Evolutionary conservation across 768 basidiomycete genomes (phyloP).

Genomic region (Mrakia gelida): DNA sequence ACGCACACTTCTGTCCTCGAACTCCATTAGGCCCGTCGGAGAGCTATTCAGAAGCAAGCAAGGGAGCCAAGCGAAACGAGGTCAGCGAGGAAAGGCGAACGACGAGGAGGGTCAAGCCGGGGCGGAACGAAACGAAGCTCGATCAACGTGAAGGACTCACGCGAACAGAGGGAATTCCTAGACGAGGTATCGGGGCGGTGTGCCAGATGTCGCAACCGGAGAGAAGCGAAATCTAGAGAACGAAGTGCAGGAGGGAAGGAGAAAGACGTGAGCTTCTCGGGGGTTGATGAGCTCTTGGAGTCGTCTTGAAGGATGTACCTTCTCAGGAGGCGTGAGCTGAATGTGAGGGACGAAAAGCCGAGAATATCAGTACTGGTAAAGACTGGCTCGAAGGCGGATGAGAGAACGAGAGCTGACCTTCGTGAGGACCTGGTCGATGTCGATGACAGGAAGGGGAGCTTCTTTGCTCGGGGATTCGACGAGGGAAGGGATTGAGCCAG

Average conservation of each 20-base stretch:
- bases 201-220: conserved; percentile 50
- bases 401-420: background rate
- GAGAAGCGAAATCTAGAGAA: background rate
- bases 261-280: conserved; percentile 54
- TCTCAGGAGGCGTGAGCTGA: too few relatives aligned
- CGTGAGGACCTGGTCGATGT: background rate
- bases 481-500: too few relatives aligned
- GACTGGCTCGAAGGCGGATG: too few relatives aligned
- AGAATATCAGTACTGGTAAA: too few relatives aligned
- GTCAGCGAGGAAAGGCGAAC: conserved; percentile 51
- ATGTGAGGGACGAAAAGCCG: too few relatives aligned
- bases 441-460: background rate
- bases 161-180: conserved; percentile 62
- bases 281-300: conserved; percentile 52
- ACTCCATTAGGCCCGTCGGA: conserved; percentile 47
- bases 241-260: background rate
- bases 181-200: conserved; percentile 55
- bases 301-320: conserved; percentile 23
- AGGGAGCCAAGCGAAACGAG: background rate
- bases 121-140: too few relatives aligned
- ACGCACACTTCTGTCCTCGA: conserved; percentile 48
- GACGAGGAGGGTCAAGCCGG: background rate
- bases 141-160: conserved; percentile 60
- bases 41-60: background rate
- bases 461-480: too few relatives aligned